Evolutionary conservation across 495 filamentous ascomycete genomes (phyloP).

Genomic region (Aspergillus ellipticus): DNA sequence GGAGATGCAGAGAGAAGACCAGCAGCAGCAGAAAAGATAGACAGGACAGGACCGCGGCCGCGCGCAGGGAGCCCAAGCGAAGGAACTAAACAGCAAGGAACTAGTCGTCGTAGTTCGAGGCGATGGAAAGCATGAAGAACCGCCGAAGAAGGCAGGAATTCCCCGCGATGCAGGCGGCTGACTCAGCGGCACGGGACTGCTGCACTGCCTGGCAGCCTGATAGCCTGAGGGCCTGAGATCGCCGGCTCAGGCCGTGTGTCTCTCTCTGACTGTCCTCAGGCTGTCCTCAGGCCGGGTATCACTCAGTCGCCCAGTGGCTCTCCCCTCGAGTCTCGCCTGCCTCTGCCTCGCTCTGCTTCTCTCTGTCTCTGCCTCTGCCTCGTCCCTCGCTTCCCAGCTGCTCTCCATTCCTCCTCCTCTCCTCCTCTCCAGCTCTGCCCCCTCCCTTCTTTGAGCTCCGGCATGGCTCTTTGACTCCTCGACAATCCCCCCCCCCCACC

Average conservation of each 20-base stretch:
- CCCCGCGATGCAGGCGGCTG: not conserved
- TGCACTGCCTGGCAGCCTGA: no score
- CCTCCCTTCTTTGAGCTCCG: slow-evolving; percentile 5
- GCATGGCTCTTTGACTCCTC: slow-evolving; percentile 17
- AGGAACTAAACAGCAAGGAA: not conserved
- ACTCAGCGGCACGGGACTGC: not conserved
- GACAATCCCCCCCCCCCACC: slow-evolving; percentile 3
- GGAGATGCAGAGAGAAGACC: not conserved
- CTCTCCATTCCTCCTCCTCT: not conserved
- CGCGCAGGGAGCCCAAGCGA: no score
- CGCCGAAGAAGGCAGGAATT: not conserved
- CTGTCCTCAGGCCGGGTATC: no score
- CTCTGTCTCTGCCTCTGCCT: not conserved
- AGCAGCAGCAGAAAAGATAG: not conserved
- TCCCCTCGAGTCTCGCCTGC: no score
- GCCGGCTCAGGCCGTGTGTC: no score
- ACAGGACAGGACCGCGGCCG: not conserved
- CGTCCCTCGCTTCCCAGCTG: not conserved
- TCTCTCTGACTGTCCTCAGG: no score
- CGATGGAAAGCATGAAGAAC: not conserved
- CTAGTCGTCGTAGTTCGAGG: not conserved
- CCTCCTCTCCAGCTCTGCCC: not conserved
- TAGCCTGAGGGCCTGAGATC: no score
- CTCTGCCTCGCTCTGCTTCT: not conserved
- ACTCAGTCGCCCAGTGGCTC: no score